phyloP scores from a whole-genome alignment of 805 yeast genomes.

The Myxozyma monticola region DNA sequence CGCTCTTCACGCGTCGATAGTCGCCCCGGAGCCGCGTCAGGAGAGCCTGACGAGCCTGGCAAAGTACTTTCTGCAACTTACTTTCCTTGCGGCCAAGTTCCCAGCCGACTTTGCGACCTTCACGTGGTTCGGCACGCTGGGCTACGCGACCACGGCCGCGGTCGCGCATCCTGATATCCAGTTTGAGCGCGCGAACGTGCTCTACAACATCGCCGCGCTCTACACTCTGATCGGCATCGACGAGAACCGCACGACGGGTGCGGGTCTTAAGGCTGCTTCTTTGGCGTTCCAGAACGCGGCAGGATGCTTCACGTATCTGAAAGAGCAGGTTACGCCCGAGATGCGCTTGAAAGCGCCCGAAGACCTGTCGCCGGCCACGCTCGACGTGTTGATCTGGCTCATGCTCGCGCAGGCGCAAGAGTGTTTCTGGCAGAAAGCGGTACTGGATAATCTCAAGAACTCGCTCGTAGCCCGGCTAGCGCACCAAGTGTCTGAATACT shows the following conservation, averaged over 20 bases:
- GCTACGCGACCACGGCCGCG: slow-evolving; percentile 52
- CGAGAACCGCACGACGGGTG: slow-evolving; percentile 47
- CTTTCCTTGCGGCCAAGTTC: slow-evolving; percentile 54
- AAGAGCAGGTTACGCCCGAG: slow-evolving; percentile 32
- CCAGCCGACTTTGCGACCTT: slow-evolving; percentile 62
- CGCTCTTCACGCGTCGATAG: slow-evolving; percentile 46
- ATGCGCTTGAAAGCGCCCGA: slow-evolving; percentile 37
- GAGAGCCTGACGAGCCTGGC: slow-evolving; percentile 42
- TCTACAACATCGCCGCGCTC: slow-evolving; percentile 68
- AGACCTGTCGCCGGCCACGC: slow-evolving; percentile 54
- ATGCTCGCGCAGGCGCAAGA: slow-evolving; percentile 88
- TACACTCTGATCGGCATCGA: slow-evolving; percentile 57
- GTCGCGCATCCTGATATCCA: slow-evolving; percentile 49
- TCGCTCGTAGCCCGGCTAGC: slow-evolving; percentile 65
- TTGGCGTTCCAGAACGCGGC: slow-evolving; percentile 69
- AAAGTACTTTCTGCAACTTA: slow-evolving; percentile 51
- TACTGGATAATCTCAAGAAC: slow-evolving; percentile 52
- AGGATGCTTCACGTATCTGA: slow-evolving; percentile 55
- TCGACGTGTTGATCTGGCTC: slow-evolving; percentile 52
- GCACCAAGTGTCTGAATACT: slow-evolving; percentile 59
- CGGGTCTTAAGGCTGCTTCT: slow-evolving; percentile 63
- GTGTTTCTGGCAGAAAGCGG: slow-evolving; percentile 75
- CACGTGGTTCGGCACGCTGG: slow-evolving; percentile 72
- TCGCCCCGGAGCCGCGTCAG: slow-evolving; percentile 41
- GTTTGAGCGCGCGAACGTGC: slow-evolving; percentile 62